These are phyloP conservation scores for Penicillium sclerotigenum DNA, from an alignment of 2,329 filamentous ascomycete species.

Conservation along the genomic window DNA sequence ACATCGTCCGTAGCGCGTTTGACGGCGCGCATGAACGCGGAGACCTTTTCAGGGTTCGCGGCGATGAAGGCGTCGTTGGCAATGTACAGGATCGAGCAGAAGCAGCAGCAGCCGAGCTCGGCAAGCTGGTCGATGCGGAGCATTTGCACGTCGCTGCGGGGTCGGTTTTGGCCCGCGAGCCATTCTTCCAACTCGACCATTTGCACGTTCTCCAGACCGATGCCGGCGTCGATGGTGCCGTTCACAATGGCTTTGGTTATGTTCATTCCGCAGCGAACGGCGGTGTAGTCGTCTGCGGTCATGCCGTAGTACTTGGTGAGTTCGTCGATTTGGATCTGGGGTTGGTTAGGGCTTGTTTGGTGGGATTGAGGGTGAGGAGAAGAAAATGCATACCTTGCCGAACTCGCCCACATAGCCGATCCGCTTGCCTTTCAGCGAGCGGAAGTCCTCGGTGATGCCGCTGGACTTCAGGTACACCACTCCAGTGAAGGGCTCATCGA, in stretches of 20 bases:
- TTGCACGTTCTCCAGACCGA: slow-evolving; percentile 77
- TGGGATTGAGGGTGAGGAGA: neutral
- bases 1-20: slow-evolving; percentile 74
- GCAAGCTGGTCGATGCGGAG: slow-evolving; percentile 77
- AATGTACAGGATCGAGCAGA: slow-evolving; percentile 78
- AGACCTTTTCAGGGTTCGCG: slow-evolving; percentile 64
- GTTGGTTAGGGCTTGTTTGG: neutral
- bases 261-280: slow-evolving; percentile 77
- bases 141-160: slow-evolving; percentile 70
- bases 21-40: slow-evolving; percentile 67
- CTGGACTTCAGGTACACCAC: slow-evolving; percentile 72
- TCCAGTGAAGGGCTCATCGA: slow-evolving; percentile 77
- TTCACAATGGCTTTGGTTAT: slow-evolving; percentile 72
- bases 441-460: slow-evolving; percentile 72
- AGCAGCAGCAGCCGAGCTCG: slow-evolving; percentile 78
- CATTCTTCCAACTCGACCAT: slow-evolving; percentile 80
- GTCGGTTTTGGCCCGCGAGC: slow-evolving; percentile 62
- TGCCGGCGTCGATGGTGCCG: slow-evolving; percentile 69
- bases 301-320: slow-evolving; percentile 75
- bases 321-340: slow-evolving; percentile 74
- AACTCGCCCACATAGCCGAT: slow-evolving; percentile 81
- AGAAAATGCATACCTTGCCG: slow-evolving; percentile 50
- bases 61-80: slow-evolving; percentile 68
- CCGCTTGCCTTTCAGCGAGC: slow-evolving; percentile 69
- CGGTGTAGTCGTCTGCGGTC: slow-evolving; percentile 69